Evolutionary conservation across 2,329 filamentous ascomycete genomes (phyloP).

Genomic region (Fusarium mexicanum): DNA sequence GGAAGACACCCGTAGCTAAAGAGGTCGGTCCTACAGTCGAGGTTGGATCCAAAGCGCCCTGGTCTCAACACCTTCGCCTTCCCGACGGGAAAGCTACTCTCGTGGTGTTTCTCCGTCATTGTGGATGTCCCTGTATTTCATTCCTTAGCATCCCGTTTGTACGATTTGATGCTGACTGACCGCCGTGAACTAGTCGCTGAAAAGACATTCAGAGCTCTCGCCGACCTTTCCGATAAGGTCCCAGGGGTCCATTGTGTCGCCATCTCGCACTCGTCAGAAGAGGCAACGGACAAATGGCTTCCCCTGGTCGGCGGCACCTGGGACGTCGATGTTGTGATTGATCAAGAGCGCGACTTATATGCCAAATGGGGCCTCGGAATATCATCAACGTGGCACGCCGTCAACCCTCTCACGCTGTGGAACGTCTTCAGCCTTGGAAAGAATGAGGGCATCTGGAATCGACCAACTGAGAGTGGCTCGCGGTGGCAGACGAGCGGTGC

Average conservation of each 20-base stretch:
- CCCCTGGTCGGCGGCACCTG: constrained; percentile 64
- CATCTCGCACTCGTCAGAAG: constrained; percentile 66
- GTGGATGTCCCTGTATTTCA: constrained; percentile 74
- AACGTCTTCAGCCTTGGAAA: constrained; percentile 66
- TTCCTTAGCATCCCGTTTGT: not conserved
- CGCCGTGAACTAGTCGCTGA: constrained; percentile 65
- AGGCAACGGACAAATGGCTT: constrained; percentile 67
- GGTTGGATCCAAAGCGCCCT: constrained; percentile 66
- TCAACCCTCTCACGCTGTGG: constrained; percentile 67
- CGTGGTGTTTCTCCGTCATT: constrained; percentile 76
- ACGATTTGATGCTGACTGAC: not conserved
- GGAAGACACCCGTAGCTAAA: constrained; percentile 53
- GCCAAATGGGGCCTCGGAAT: constrained; percentile 73
- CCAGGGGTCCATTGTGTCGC: constrained; percentile 66
- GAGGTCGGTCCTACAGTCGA: constrained; percentile 59
- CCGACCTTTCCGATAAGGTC: constrained; percentile 60
- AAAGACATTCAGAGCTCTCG: constrained; percentile 68
- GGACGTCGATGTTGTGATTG: constrained; percentile 67
- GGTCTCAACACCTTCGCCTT: constrained; percentile 61
- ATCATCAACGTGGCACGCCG: constrained; percentile 69
- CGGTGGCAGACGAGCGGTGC: constrained; percentile 75
- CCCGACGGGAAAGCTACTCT: constrained; percentile 66
- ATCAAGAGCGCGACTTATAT: constrained; percentile 68
- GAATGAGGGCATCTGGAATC: constrained; percentile 73
- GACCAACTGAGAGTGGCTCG: constrained; percentile 71